Conservation (phyloP, 1,139 yeast genomes). For the Zygoascus hellenicus region DNA sequence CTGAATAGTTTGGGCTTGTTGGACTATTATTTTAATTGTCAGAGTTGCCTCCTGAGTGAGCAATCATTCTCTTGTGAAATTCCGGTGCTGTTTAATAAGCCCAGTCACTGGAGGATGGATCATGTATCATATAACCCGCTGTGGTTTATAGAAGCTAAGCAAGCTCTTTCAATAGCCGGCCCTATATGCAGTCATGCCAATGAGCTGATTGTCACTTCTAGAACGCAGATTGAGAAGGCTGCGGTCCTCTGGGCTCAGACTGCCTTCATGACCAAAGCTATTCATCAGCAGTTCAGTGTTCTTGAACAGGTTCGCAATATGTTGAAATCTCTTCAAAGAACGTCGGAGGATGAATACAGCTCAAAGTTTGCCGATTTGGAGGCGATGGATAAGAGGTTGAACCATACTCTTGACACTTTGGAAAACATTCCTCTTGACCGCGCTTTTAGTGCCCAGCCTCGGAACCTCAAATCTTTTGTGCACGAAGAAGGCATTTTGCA, state of each 20-base stretch:
- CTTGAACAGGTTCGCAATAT: slow-evolving; percentile 20
- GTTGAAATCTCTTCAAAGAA: slow-evolving; percentile 15
- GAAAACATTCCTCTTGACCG: slow-evolving; percentile 30
- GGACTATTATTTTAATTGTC: too few relatives aligned
- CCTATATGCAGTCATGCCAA: slow-evolving; percentile 36
- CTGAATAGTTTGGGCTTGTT: too few relatives aligned
- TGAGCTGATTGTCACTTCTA: slow-evolving; percentile 26
- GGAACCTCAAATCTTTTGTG: slow-evolving; percentile 41
- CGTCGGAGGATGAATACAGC: slow-evolving; percentile 20
- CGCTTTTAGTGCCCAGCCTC: slow-evolving; percentile 20
- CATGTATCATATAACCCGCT: neutral
- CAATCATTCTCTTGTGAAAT: too few relatives aligned
- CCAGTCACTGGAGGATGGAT: too few relatives aligned
- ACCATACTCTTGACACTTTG: slow-evolving; percentile 30
- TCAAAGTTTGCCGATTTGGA: slow-evolving; percentile 24
- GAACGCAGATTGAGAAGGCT: slow-evolving; percentile 30
- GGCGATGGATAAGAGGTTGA: slow-evolving; percentile 30
- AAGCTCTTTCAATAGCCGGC: slow-evolving; percentile 33
- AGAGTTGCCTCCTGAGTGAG: too few relatives aligned
- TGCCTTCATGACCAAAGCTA: slow-evolving; percentile 29
- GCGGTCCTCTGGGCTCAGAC: slow-evolving; percentile 34
- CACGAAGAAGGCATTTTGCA: slow-evolving; percentile 38
- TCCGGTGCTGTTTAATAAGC: too few relatives aligned
- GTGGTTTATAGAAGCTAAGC: slow-evolving; percentile 33
- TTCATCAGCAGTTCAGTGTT: slow-evolving; percentile 29